A percentile compares a stretch with the other conserved stretches of the same genome.
Evolutionary conservation across 2,329 filamentous ascomycete genomes (phyloP).

Genomic region (Didymella pomorum): DNA sequence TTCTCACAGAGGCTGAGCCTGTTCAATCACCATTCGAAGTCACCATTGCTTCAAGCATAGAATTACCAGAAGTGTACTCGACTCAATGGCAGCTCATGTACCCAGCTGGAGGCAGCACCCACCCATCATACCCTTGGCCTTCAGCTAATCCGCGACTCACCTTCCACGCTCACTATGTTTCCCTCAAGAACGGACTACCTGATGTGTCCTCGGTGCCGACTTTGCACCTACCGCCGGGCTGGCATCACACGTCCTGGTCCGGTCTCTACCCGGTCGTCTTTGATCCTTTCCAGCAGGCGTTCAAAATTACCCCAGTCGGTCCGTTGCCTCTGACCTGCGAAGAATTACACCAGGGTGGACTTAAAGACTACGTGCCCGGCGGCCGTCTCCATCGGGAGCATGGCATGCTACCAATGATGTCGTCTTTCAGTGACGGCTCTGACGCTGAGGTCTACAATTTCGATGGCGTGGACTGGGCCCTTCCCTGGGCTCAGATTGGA

Average conservation of each 20-base stretch:
- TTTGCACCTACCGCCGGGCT: constrained; percentile 22
- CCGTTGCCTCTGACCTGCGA: constrained; percentile 30
- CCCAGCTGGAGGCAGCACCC: constrained; percentile 29
- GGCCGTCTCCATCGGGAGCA: constrained; percentile 28
- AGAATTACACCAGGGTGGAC: constrained; percentile 27
- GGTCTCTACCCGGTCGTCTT: constrained; percentile 29
- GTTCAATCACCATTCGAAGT: constrained; percentile 12
- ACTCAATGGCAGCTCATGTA: constrained; percentile 28
- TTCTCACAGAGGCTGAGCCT: neutral
- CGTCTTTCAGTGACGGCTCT: constrained; percentile 24
- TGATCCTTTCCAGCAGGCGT: constrained; percentile 28
- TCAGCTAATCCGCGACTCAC: constrained; percentile 22
- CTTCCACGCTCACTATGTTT: constrained; percentile 23
- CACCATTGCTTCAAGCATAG: neutral
- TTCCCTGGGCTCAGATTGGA: constrained; percentile 10
- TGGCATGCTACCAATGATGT: constrained; percentile 20
- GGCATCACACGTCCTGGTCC: constrained; percentile 29
- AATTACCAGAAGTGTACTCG: constrained; percentile 15
- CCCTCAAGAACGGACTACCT: constrained; percentile 26
- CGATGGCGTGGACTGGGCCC: constrained; percentile 20
- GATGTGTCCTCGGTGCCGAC: constrained; percentile 10
- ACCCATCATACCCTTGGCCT: constrained; percentile 31
- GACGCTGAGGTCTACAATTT: constrained; percentile 29
- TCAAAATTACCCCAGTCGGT: constrained; percentile 33
- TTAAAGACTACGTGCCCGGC: constrained; percentile 28